Base-by-base conservation (phyloP, 805 yeast species). In the Metschnikowia santaceciliae region DNA sequence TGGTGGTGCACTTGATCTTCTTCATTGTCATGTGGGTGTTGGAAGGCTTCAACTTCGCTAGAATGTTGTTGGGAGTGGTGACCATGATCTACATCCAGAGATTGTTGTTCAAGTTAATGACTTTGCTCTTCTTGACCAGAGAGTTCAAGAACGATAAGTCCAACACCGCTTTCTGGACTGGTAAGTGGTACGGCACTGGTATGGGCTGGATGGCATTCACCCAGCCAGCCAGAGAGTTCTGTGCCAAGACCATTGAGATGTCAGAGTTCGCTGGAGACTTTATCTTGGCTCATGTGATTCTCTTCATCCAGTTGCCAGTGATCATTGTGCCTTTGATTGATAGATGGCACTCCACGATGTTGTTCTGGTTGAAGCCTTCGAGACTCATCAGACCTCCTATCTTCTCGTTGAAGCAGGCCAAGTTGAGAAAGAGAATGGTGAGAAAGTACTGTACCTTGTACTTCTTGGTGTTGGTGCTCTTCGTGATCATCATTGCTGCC, bases 101-200 rank as follows among this genome's bases (percentile, higher is more conserved):
- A 75, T 72, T 87, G 48, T 69, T 94, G 59, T 88, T 92, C 81
- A 90, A 90, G 78, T 68, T 86, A 62, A 77, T 94, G 78, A 88
- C 96, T 10, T 75, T 86, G 48, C 71, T 82, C 59, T 75, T 84
- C 71, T 77, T 95, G 66, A 89, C 97, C 48, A 84, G 99, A 78
- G 99, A 94, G 76, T 90, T 90, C 79, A 90, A 90, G 84, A 88
- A 88, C 63, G 97, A 92, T 73, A 89, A 85, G 66, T 78, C 98
- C 35, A 94, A 94, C 76, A 87, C 96, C 61, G 98, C 99, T 30
- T 94, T 96, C 95, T 94, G 99, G 99, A 88, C 96, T 52, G 99
- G 99, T 80, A 91, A 90, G 74, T 94, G 99, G 99, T 90, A 91
- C 70, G 94, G 96, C 53, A 78, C 88, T 54, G 94, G 96, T 65